Evolutionary conservation across 148 eudicot genomes (phyloP).

Genomic region (Cornus controversa): DNA sequence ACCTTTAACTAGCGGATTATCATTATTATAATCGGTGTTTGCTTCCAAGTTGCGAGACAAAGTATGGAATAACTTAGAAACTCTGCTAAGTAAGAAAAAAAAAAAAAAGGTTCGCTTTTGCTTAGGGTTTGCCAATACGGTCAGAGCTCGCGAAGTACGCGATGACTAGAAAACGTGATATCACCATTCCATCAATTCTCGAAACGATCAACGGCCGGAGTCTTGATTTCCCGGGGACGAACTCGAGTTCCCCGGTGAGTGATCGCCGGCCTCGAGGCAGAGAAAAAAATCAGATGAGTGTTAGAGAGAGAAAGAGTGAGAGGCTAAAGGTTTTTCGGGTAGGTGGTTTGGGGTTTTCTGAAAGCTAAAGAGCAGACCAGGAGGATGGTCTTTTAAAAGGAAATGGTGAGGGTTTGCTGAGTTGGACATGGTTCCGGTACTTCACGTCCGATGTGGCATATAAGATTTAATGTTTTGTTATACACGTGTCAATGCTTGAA

Average conservation of each 20-base stretch:
- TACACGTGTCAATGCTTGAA: neutral
- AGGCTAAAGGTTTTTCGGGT: neutral
- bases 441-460: constrained; percentile 17
- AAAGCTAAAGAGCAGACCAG: constrained; percentile 7
- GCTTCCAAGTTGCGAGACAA: constrained; percentile 27
- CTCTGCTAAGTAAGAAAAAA: constrained; percentile 17
- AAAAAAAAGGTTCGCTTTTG: constrained; percentile 29
- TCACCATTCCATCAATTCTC: constrained; percentile 15
- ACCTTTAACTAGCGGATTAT: constrained; percentile 16
- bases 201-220: neutral
- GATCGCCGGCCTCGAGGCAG: constrained; percentile 13
- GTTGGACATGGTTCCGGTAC: constrained; percentile 7
- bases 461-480: neutral
- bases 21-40: constrained; percentile 18
- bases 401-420: constrained; percentile 14
- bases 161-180: neutral
- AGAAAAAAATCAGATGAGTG: neutral
- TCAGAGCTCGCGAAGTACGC: constrained; percentile 7
- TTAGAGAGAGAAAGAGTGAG: neutral
- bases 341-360: constrained; percentile 7
- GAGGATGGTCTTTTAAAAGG: neutral
- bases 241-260: neutral
- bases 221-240: neutral
- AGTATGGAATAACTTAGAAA: constrained; percentile 59
- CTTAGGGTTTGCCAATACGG: constrained; percentile 29